Evolutionary conservation across 1,284 basidiomycete genomes (phyloP), one percentile per base, ranked within the genome.

Genomic region (Melampsora americana): DNA sequence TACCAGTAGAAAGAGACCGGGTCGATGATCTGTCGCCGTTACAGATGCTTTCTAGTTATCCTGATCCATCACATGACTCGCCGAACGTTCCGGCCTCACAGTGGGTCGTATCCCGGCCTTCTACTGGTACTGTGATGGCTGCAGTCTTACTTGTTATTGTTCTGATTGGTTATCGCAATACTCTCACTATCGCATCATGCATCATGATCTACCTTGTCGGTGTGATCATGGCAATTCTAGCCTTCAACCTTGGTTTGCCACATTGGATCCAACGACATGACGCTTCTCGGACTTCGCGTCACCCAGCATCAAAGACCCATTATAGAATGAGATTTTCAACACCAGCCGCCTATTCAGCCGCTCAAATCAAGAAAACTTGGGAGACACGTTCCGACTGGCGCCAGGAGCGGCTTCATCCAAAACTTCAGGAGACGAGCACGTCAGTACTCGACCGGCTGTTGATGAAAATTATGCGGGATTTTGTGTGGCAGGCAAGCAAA

Each of bases 401-500:
- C 11, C 32, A 65, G 14, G 28, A 72, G 50, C 59, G 26, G 12
- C 42, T 72, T 5, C 70, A 72, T 53, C 44, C 70, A 7, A 30
- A 28, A 23, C 61, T 72, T 23, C 28, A 48, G n/a, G 26, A 46
- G 3, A 72, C 50, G 32, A 72, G 59, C 11, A 12, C 39, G 18
- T 42, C 28, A 18, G 61, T 48, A 18, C 18, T 72, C 14, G 60
- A 72, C 46, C 42, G 70, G 11, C n/a, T 72, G 44, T 50, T 72
- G 12, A 46, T 23, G 11, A 72, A 72, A 23, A 65, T 72, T 32
- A 64, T 72, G 35, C 42, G 44, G 30, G 70, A 72, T 50, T 72
- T 72, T 48, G 70, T 72, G 18, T 72, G 70, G 60, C 62, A 72
- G 70, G 70, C 60, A 64, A 65, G 61, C 61, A 60, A 23, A 56